Evolutionary conservation across 2,329 filamentous ascomycete species (phyloP).

Genomic region (Trichophyton verrucosum): DNA sequence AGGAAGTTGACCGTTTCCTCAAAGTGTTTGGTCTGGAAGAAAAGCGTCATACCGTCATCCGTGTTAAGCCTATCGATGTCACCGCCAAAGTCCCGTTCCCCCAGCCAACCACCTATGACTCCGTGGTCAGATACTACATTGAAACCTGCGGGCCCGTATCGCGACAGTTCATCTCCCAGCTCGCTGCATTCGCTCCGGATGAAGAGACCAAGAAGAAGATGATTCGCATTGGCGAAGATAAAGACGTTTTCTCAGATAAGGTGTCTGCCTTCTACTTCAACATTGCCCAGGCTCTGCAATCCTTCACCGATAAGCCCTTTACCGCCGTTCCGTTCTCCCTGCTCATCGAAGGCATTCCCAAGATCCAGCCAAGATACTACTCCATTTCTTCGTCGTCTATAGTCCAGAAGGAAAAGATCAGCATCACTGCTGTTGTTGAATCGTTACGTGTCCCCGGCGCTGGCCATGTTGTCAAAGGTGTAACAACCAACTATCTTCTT

Average conservation of each 20-base stretch:
- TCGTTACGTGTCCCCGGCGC: conserved; percentile 65
- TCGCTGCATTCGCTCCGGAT: conserved; percentile 79
- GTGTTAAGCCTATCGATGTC: conserved; percentile 80
- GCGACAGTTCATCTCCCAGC: conserved; percentile 79
- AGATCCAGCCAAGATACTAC: conserved; percentile 96
- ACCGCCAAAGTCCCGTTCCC: conserved; percentile 98
- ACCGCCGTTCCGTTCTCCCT: conserved; percentile 80
- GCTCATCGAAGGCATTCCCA: conserved; percentile 84
- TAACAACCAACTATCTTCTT: conserved; percentile 91
- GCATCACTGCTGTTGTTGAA: conserved; percentile 90
- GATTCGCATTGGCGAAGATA: conserved; percentile 77
- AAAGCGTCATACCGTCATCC: conserved; percentile 72
- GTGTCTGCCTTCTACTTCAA: conserved; percentile 73
- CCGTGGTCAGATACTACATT: conserved; percentile 86
- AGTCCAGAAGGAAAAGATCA: conserved; percentile 88
- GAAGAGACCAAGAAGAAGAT: conserved; percentile 79
- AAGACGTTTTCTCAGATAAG: conserved; percentile 87
- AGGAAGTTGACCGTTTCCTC: conserved; percentile 83
- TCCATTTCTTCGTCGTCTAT: conserved; percentile 96
- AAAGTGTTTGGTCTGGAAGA: conserved; percentile 60
- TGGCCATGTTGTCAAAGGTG: conserved; percentile 71
- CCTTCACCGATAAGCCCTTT: conserved; percentile 65
- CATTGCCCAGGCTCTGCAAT: conserved; percentile 71
- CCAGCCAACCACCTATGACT: conserved; percentile 90
- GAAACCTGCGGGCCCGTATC: conserved; percentile 93